Conservation (phyloP, 345 rosid genomes). For the Acer saccharum region DNA sequence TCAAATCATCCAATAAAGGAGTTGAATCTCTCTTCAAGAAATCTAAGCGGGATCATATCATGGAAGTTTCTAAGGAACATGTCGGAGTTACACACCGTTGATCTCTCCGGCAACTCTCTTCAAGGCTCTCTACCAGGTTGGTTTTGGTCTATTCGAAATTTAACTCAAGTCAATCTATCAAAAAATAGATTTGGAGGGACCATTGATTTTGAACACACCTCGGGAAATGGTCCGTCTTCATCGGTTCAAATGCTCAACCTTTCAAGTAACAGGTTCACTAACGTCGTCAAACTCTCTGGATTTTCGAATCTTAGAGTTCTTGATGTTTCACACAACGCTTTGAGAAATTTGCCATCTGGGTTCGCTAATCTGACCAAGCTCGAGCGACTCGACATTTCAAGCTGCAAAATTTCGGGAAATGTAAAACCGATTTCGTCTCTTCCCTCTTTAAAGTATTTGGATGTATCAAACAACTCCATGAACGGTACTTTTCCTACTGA, state of each 20-base stretch:
- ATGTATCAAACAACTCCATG: slow-evolving; percentile 68
- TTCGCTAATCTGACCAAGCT: slow-evolving; percentile 50
- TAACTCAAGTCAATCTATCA: slow-evolving; percentile 50
- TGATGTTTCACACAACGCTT: slow-evolving; percentile 61
- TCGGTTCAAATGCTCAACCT: slow-evolving; percentile 56
- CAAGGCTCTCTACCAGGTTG: slow-evolving; percentile 68
- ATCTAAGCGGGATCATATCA: slow-evolving; percentile 65
- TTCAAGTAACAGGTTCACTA: slow-evolving; percentile 78
- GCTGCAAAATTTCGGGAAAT: slow-evolving; percentile 61
- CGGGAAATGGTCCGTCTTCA: slow-evolving; percentile 37
- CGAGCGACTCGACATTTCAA: slow-evolving; percentile 56
- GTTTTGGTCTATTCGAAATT: slow-evolving; percentile 59
- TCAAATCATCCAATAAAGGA: slow-evolving; percentile 32
- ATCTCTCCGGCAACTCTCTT: slow-evolving; percentile 76
- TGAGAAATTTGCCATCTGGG: slow-evolving; percentile 56
- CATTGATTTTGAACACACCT: slow-evolving; percentile 32
- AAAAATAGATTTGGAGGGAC: slow-evolving; percentile 58
- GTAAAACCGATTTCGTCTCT: slow-evolving; percentile 57
- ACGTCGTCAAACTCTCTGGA: slow-evolving; percentile 53
- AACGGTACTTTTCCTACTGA: slow-evolving; percentile 78
- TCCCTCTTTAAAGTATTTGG: slow-evolving; percentile 53
- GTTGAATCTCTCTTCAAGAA: slow-evolving; percentile 56
- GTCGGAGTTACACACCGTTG: slow-evolving; percentile 51
- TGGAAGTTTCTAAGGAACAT: slow-evolving; percentile 62
- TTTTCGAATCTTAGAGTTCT: slow-evolving; percentile 51